phyloP scores from a whole-genome alignment of 192 early-diverging fungal genomes.

The Gryganskiella cystojenkinii region DNA sequence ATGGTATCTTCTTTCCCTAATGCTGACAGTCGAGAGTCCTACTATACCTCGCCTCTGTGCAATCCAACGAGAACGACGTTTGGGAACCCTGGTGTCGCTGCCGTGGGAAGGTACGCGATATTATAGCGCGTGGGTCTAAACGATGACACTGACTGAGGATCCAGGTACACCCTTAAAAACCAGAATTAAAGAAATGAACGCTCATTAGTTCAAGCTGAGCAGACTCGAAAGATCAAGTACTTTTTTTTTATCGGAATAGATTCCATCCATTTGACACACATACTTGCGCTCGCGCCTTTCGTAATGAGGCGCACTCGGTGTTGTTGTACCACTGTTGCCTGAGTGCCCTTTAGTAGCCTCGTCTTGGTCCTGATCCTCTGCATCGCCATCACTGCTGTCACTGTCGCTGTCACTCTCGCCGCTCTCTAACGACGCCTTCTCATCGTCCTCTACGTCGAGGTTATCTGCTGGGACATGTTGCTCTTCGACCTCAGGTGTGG shows the following conservation, averaged over 20 bases:
- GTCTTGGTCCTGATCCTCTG: neutral
- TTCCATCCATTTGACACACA: neutral
- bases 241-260: neutral
- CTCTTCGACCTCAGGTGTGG: constrained; percentile 21
- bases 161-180: constrained; percentile 20
- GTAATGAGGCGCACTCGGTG: neutral
- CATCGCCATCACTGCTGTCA: constrained; percentile 1
- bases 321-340: no score
- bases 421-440: constrained; percentile 29
- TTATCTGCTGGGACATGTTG: constrained; percentile 26
- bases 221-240: neutral
- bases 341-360: neutral
- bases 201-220: neutral
- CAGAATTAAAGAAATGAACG: neutral
- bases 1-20: no score
- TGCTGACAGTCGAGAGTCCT: neutral
- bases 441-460: constrained; percentile 26
- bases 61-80: constrained; percentile 54
- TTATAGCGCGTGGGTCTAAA: constrained; percentile 50
- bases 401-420: constrained; percentile 11
- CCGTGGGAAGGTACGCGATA: constrained; percentile 25
- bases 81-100: no score
- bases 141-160: constrained; percentile 45
- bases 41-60: constrained; percentile 53
- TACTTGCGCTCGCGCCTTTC: constrained; percentile 43